Percentiles rank a stretch among this genome's conserved stretches.
Evolutionary conservation across 106 monocot genomes (phyloP).

Genomic region (Narthecium ossifragum): DNA sequence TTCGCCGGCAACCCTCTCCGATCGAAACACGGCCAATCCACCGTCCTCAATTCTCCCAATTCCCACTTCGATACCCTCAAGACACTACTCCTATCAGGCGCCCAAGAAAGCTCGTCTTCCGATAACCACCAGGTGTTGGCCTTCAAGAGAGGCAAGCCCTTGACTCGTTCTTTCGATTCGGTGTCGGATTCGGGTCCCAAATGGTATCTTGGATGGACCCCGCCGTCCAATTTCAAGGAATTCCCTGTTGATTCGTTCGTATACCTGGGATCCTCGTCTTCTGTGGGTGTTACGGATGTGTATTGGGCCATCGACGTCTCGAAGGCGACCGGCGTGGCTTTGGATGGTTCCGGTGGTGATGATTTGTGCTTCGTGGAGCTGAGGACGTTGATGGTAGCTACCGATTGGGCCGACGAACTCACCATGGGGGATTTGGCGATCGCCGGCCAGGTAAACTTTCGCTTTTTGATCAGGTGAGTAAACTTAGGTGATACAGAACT

Average conservation of each 20-base stretch:
- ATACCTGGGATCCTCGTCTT: slow-evolving; percentile 41
- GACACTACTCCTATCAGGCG: slow-evolving; percentile 23
- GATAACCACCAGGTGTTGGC: slow-evolving; percentile 41
- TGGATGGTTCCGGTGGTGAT: slow-evolving; percentile 14
- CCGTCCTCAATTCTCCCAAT: neutral
- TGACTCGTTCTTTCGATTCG: slow-evolving; percentile 32
- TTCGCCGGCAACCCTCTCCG: slow-evolving; percentile 57
- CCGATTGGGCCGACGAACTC: slow-evolving; percentile 63
- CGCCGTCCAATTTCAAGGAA: slow-evolving; percentile 24
- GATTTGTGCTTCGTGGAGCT: slow-evolving; percentile 65
- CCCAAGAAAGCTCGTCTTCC: slow-evolving; percentile 5
- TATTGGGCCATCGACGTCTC: slow-evolving; percentile 73
- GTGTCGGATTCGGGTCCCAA: slow-evolving; percentile 12
- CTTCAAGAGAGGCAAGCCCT: slow-evolving; percentile 59
- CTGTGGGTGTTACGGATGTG: slow-evolving; percentile 11
- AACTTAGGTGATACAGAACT: too few relatives aligned
- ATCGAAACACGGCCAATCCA: slow-evolving; percentile 10
- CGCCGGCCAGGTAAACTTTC: slow-evolving; percentile 61
- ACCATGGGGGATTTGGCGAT: slow-evolving; percentile 74
- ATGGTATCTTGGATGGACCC: slow-evolving; percentile 60
- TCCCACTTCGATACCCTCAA: slow-evolving; percentile 43
- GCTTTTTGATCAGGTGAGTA: neutral
- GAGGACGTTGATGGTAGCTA: slow-evolving; percentile 88
- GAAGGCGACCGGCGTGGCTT: neutral
- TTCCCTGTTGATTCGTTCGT: slow-evolving; percentile 49